Evolutionary conservation across 257 asterid species (phyloP), one percentile per base, ranked within the genome.

Genomic region (Fraxinus excelsior): DNA sequence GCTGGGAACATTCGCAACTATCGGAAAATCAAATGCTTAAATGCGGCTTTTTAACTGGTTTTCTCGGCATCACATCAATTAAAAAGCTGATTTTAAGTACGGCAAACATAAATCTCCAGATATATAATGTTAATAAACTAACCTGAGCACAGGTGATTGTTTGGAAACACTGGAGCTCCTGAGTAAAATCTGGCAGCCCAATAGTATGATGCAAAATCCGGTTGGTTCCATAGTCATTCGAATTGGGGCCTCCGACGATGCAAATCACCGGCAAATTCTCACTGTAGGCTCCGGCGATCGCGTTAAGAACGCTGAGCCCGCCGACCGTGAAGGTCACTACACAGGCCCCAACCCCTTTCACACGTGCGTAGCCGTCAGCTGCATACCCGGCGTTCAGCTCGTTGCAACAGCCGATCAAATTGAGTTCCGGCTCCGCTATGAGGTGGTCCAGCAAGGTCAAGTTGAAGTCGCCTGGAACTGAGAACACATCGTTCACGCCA

Each of bases 301-400:
- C 97, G 84, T 91, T 91, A 9, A 90, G 84, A 34, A 90, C 90
- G 62, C 97, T 89, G 35, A 91, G 87, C 6, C 97, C 97, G 42
- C 97, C 97, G 32, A 91, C 97, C 3, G 97, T 91, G 85, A 91
- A 91, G 10, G 97, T 91, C 73, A 91, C 97, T 29, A 82, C 97
- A 40, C 97, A 91, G 40, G 92, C 97, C 74, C 97, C 95, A 5
- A 91, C 95, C 19, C 95, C 94, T 51, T 82, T 87, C 21, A 92
- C 84, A 3, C 97, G 86, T 0, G 97, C 97, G 81, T 88, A 90
- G 66, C 97, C 97, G 40, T 90, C 95, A 3, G 95, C 95, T 3
- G 97, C 95, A 70, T 91, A 91, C 0, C 97, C 97, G 1, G 97
- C 95, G 82, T 91, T 91, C 67, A 91, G 87, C 80, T 91, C 97